Evolutionary conservation across 176 grass and related monocot species (phyloP).

Genomic region (Secale cereale): DNA sequence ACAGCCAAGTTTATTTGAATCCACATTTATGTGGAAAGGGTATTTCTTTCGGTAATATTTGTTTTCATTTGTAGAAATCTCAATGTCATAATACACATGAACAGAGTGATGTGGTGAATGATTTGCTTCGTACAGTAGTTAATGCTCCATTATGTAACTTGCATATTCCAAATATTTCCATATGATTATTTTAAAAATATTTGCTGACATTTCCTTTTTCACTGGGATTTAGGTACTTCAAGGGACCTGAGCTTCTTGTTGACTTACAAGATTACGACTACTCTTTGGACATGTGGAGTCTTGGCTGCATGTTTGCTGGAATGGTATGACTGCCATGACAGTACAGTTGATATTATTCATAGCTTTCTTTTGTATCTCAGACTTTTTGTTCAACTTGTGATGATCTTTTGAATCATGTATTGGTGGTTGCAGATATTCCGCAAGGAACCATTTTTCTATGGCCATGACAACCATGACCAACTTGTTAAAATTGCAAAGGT

Average conservation of each 20-base stretch:
- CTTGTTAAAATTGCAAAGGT: constrained; percentile 88
- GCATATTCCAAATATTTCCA: not conserved
- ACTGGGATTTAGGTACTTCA: constrained; percentile 65
- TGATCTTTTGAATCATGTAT: not conserved
- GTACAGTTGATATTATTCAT: not conserved
- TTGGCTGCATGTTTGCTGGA: constrained; percentile 92
- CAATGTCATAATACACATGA: not conserved
- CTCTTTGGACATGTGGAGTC: constrained; percentile 91
- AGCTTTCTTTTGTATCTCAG: not conserved
- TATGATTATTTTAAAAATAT: not conserved
- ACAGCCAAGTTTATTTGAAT: not conserved
- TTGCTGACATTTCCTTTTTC: not conserved
- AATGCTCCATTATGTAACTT: not conserved
- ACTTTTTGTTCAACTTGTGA: not conserved
- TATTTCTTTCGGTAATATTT: constrained; percentile 2
- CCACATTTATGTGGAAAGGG: not conserved
- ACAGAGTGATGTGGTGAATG: not conserved
- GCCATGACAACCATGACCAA: constrained; percentile 80
- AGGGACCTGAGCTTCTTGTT: constrained; percentile 85
- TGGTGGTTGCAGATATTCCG: constrained; percentile 62
- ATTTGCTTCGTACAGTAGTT: not conserved
- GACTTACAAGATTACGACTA: constrained; percentile 90
- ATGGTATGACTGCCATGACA: constrained; percentile 47
- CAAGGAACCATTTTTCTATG: constrained; percentile 82
- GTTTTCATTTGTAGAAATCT: not conserved